Percentiles rank a stretch among this genome's conserved stretches.
These are phyloP conservation scores for Aspergillus tubingensis DNA, from an alignment of 2,329 filamentous ascomycete genomes.

Conservation along the genomic window DNA sequence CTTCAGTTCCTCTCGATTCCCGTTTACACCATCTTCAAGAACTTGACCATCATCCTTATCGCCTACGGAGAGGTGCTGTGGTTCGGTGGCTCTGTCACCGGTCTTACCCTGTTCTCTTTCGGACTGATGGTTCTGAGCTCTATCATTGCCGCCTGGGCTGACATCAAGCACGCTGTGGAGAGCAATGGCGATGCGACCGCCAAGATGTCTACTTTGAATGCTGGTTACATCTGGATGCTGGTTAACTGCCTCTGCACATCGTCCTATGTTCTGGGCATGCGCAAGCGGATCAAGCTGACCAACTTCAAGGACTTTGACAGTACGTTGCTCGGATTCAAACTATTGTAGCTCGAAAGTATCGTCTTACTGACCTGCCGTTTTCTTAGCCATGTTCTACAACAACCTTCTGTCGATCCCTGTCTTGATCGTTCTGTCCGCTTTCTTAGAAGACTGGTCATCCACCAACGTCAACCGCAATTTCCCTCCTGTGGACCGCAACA, in stretches of 20 bases:
- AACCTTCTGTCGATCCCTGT: conserved; percentile 96
- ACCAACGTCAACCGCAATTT: conserved; percentile 86
- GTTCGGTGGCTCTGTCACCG: conserved; percentile 91
- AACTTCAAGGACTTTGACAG: conserved; percentile 99
- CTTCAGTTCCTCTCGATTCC: conserved; percentile 95
- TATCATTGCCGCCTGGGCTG: conserved; percentile 92
- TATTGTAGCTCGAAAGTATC: no score
- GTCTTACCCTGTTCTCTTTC: conserved; percentile 87
- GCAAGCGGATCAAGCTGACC: conserved; percentile 98
- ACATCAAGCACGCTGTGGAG: conserved; percentile 82
- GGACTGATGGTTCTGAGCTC: conserved; percentile 96
- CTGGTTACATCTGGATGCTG: conserved; percentile 97
- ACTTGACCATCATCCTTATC: conserved; percentile 97
- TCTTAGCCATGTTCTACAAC: conserved; percentile 97
- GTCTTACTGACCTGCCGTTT: conserved; percentile 20
- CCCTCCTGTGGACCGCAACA: conserved; percentile 75
- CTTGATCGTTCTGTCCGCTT: conserved; percentile 75
- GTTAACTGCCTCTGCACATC: conserved; percentile 95
- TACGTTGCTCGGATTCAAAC: conserved; percentile 55
- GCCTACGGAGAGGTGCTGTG: conserved; percentile 97
- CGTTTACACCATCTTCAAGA: conserved; percentile 99
- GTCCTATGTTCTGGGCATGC: conserved; percentile 86
- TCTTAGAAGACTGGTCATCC: conserved; percentile 89
- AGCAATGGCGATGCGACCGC: conserved; percentile 67
- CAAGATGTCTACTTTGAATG: conserved; percentile 84